Evolutionary conservation across 2,329 filamentous ascomycete species (phyloP).

Genomic region (Stagonosporopsis cucurbitacearum): DNA sequence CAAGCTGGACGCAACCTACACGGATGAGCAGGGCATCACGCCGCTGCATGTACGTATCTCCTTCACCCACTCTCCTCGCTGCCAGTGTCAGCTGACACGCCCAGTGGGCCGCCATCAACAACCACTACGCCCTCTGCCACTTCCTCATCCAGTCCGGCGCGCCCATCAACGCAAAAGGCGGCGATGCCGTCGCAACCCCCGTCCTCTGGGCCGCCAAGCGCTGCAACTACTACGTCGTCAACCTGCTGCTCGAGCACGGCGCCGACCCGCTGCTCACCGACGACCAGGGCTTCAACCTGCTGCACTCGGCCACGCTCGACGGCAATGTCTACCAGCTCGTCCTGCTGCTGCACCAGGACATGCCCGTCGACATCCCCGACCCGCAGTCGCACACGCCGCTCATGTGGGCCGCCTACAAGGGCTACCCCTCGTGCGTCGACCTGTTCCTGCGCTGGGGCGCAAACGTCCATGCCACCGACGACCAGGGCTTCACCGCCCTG

Average conservation of each 20-base stretch:
- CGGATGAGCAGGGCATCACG: slow-evolving; percentile 92
- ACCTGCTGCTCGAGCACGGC: slow-evolving; percentile 87
- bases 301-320: slow-evolving; percentile 96
- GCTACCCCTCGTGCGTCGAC: slow-evolving; percentile 89
- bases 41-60: slow-evolving; percentile 79
- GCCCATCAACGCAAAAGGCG: slow-evolving; percentile 93
- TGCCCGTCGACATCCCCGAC: slow-evolving; percentile 90
- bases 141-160: slow-evolving; percentile 87
- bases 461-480: slow-evolving; percentile 86
- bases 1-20: slow-evolving; percentile 81
- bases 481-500: slow-evolving; percentile 90
- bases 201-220: slow-evolving; percentile 97
- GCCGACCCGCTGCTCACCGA: slow-evolving; percentile 93
- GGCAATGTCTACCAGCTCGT: slow-evolving; percentile 91
- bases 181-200: slow-evolving; percentile 91
- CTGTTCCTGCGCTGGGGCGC: slow-evolving; percentile 94
- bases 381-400: slow-evolving; percentile 89
- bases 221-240: slow-evolving; percentile 95
- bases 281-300: slow-evolving; percentile 95
- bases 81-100: slow-evolving; percentile 15
- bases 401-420: slow-evolving; percentile 99
- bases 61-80: neutral
- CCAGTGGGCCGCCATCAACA: slow-evolving; percentile 99
- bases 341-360: slow-evolving; percentile 90
- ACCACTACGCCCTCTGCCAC: slow-evolving; percentile 96